Conservation (phyloP, 768 basidiomycete species). For the Rhizopogon vulgaris region DNA sequence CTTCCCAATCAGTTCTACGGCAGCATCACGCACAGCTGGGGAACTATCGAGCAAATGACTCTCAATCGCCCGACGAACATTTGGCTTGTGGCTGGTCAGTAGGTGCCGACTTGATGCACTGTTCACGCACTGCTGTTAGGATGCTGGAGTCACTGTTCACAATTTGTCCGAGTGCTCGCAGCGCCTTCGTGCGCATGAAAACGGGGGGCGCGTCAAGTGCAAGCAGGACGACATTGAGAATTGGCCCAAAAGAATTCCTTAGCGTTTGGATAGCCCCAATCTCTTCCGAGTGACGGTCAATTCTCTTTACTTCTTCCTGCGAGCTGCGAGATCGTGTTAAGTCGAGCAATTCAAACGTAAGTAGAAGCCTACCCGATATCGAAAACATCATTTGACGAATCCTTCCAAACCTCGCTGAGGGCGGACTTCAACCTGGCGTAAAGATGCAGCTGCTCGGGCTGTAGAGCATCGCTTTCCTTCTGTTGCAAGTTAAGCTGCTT, state of each 20-base stretch:
- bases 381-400: constrained; percentile 65
- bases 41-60: constrained; percentile 87
- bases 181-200: constrained; percentile 90
- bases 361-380: constrained; percentile 59
- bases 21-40: constrained; percentile 92
- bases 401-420: constrained; percentile 70
- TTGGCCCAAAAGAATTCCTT: constrained; percentile 76
- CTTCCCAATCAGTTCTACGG: constrained; percentile 96
- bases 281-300: constrained; percentile 68
- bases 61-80: constrained; percentile 83
- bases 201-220: constrained; percentile 84
- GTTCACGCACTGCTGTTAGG: constrained; percentile 56
- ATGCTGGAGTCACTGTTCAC: constrained; percentile 85
- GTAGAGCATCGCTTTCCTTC: constrained; percentile 24
- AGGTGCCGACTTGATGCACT: not conserved
- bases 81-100: constrained; percentile 38
- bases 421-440: constrained; percentile 55
- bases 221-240: constrained; percentile 70
- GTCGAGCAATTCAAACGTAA: not conserved
- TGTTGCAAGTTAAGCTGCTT: constrained; percentile 47
- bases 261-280: constrained; percentile 74
- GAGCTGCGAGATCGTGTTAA: constrained; percentile 35
- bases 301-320: constrained; percentile 61
- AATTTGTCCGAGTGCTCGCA: constrained; percentile 84
- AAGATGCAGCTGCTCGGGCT: constrained; percentile 26